Base-by-base conservation (phyloP, 257 asterid species). In the Misopates orontium region DNA sequence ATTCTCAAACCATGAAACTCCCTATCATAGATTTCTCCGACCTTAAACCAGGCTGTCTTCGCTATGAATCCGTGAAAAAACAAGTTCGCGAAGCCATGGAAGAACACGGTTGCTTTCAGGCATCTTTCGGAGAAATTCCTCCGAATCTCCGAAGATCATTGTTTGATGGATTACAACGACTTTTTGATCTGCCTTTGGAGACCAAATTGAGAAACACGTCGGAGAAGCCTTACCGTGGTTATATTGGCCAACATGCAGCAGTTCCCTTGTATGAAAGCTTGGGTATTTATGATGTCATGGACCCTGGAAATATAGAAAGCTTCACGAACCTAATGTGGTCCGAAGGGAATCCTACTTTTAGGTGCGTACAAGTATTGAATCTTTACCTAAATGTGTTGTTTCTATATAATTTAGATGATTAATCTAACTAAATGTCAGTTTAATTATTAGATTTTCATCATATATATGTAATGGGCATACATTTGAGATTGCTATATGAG, bases 201-300 rank as follows among this genome's bases (percentile, higher is more conserved):
- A 64, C 41, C 52, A 87, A 84, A 53, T 0, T 80, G 10, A 76
- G 71, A 13, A 87, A 82, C 72, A 71, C 68, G 45, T 78, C 86
- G 21, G 70, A 68, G 59, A 87, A 78, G 49, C 87, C 84, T 22
- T 81, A 69, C 71, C 88, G 78, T 55, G 93, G 90, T 17, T 87
- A 87, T 24, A 76, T 85, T 23, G 93, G 96, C 15, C 90, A 83
- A 21, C 61, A 73, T 54, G 60, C 85, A 0, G 16, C 32, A 13
- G 81, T 80, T 21, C 91, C 89, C 3, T 81, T 87, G 20, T 87
- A 78, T 54, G 91, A 87, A 36, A 84, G 95, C 74, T 51, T 87
- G 80, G 95, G 91, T 0, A 77, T 87, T 42, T 73, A 62, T 8
- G 81, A 82, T 40, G 84, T 75, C 1, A 68, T 74, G 2, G 58